Percentiles rank a stretch among this genome's conserved stretches.
phyloP scores from a whole-genome alignment of 257 asterid genomes.

The Lavandula angustifolia region DNA sequence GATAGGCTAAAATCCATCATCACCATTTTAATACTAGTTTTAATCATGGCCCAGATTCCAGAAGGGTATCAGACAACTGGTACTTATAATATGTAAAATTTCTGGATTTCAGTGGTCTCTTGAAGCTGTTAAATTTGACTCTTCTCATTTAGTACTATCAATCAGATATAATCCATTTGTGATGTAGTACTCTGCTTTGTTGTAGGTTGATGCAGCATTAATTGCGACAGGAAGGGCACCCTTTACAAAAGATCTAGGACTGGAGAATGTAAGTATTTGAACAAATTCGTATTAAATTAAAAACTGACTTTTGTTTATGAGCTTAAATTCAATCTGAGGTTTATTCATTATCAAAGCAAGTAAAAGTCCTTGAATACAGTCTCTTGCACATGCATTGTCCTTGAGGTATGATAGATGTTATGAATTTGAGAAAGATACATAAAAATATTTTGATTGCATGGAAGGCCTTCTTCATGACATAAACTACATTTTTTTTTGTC shows the following conservation, averaged over 20 bases:
- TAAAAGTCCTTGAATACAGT: background rate
- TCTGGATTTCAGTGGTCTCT: slow-evolving; percentile 10
- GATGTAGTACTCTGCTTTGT: slow-evolving; percentile 1
- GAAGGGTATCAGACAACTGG: slow-evolving; percentile 3
- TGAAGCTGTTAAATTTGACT: background rate
- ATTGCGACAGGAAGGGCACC: slow-evolving; percentile 98
- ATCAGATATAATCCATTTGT: background rate
- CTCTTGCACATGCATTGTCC: background rate
- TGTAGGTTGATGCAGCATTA: slow-evolving; percentile 90
- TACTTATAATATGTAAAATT: slow-evolving; percentile 1
- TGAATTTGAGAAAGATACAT: slow-evolving; percentile 4
- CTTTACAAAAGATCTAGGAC: slow-evolving; percentile 82
- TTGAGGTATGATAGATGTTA: background rate
- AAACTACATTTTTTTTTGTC: background rate
- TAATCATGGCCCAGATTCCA: slow-evolving; percentile 2
- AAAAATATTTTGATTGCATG: background rate
- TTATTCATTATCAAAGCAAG: slow-evolving; percentile 14
- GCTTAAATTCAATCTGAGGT: slow-evolving; percentile 2
- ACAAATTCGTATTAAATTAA: background rate
- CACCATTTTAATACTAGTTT: slow-evolving; percentile 9
- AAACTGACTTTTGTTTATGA: background rate
- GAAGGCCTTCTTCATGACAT: background rate
- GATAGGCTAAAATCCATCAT: background rate
- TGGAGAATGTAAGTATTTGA: slow-evolving; percentile 70
- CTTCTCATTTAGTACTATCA: background rate